Conservation (phyloP, 345 rosid species). For the Pseudoturritis turrita region DNA sequence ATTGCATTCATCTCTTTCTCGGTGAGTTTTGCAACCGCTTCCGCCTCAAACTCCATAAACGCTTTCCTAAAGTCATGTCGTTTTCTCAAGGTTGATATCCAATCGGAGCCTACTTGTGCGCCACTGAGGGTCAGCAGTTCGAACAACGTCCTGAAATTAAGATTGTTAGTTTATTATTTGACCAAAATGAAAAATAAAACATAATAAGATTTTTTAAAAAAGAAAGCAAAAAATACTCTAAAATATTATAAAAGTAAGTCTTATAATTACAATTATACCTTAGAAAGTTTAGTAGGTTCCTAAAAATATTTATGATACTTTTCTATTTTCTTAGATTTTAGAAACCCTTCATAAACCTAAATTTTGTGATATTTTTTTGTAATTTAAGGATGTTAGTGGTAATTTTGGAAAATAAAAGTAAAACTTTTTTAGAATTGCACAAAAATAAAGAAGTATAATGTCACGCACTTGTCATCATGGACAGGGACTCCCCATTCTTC, state of each 20-base stretch:
- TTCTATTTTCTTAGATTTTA: background rate
- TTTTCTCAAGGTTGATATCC: conserved; percentile 49
- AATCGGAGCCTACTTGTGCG: conserved; percentile 73
- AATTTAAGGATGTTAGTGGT: background rate
- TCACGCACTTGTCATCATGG: conserved; percentile 60
- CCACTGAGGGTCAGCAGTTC: conserved; percentile 61
- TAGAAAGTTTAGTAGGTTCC: too few species aligned
- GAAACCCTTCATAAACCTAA: background rate
- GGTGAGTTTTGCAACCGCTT: conserved; percentile 17
- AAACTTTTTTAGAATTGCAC: background rate
- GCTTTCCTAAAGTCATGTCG: conserved; percentile 28
- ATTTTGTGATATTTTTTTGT: background rate
- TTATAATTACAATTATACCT: background rate
- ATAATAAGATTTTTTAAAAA: background rate
- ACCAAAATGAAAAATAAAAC: background rate
- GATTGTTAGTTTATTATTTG: background rate
- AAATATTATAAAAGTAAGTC: background rate
- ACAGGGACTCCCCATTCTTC: conserved; percentile 86
- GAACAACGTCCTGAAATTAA: conserved; percentile 46
- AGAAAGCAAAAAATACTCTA: background rate
- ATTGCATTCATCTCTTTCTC: conserved; percentile 28
- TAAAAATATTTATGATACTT: too few species aligned
- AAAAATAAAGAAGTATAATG: background rate
- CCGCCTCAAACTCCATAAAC: conserved; percentile 27
- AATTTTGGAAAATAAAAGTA: background rate